Evolutionary conservation across 2,329 filamentous ascomycete species (phyloP).

Genomic region (Alternaria metachromatica): DNA sequence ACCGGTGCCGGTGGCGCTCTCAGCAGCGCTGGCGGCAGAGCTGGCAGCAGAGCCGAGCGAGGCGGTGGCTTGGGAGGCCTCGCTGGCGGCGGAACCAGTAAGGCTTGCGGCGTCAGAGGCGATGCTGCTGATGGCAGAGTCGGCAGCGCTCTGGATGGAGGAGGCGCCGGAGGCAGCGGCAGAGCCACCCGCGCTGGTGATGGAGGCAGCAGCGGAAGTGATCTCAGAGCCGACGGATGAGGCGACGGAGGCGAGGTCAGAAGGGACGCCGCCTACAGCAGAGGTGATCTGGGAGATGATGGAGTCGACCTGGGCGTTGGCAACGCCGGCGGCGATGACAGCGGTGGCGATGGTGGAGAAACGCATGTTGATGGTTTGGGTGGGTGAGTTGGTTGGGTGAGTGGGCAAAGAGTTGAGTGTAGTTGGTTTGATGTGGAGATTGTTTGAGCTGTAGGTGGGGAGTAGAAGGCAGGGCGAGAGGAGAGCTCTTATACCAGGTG

Average conservation of each 20-base stretch:
- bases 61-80: no score
- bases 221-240: slow-evolving; percentile 18
- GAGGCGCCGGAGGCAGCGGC: slow-evolving; percentile 16
- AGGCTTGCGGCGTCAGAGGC: background rate
- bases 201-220: slow-evolving; percentile 14
- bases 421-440: slow-evolving; percentile 19
- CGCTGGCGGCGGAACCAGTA: background rate
- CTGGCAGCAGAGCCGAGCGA: slow-evolving; percentile 3
- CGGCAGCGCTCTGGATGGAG: slow-evolving; percentile 17
- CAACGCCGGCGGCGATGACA: slow-evolving; percentile 37
- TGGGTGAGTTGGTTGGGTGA: slow-evolving; percentile 1
- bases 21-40: slow-evolving; percentile 16
- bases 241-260: slow-evolving; percentile 16
- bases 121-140: slow-evolving; percentile 23
- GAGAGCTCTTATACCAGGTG: slow-evolving; percentile 24
- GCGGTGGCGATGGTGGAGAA: slow-evolving; percentile 42
- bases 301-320: slow-evolving; percentile 38
- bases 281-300: slow-evolving; percentile 28
- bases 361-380: slow-evolving; percentile 40
- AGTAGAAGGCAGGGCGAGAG: slow-evolving; percentile 15
- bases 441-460: slow-evolving; percentile 15
- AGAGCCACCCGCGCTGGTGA: slow-evolving; percentile 15
- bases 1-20: slow-evolving; percentile 17
- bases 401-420: slow-evolving; percentile 3
- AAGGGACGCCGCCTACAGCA: slow-evolving; percentile 10